Evolutionary conservation across 2,329 filamentous ascomycete genomes (phyloP).

Genomic region (Fusarium sp.): DNA sequence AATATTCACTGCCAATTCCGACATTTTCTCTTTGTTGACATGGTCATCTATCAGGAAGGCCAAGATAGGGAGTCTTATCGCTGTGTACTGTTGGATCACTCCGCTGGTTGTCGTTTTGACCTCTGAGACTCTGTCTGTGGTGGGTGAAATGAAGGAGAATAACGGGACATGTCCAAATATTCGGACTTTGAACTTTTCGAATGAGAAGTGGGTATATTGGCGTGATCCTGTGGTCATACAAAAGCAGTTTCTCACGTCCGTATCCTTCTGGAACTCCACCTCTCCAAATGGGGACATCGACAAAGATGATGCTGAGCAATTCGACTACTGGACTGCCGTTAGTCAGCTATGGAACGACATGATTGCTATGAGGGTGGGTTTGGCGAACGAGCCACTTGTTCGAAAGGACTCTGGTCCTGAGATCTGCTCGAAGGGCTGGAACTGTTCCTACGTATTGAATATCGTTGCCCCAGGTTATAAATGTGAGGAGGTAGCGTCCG

Average conservation of each 20-base stretch:
- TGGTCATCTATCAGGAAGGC: neutral
- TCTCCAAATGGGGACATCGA: too few relatives aligned
- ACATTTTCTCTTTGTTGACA: neutral
- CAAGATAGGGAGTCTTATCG: neutral
- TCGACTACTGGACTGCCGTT: too few relatives aligned
- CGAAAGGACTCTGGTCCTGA: neutral
- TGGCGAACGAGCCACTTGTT: neutral
- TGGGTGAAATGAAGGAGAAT: accelerated
- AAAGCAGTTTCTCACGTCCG: too few relatives aligned
- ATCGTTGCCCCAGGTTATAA: constrained; percentile 18
- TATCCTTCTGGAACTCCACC: too few relatives aligned
- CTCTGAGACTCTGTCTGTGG: neutral
- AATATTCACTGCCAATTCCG: constrained; percentile 1
- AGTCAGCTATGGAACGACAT: too few relatives aligned
- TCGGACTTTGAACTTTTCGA: constrained; percentile 13
- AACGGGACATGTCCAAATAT: neutral
- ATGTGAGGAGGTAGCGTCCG: constrained; percentile 9
- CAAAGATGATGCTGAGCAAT: too few relatives aligned
- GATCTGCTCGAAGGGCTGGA: neutral
- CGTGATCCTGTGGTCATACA: too few relatives aligned
- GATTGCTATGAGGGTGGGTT: too few relatives aligned
- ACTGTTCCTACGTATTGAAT: constrained; percentile 6
- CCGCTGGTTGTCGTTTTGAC: neutral
- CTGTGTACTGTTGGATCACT: neutral
- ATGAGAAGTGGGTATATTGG: neutral